Base-by-base conservation (phyloP, 352 stramenopile genomes). In the Phytopythium kandeliae region DNA sequence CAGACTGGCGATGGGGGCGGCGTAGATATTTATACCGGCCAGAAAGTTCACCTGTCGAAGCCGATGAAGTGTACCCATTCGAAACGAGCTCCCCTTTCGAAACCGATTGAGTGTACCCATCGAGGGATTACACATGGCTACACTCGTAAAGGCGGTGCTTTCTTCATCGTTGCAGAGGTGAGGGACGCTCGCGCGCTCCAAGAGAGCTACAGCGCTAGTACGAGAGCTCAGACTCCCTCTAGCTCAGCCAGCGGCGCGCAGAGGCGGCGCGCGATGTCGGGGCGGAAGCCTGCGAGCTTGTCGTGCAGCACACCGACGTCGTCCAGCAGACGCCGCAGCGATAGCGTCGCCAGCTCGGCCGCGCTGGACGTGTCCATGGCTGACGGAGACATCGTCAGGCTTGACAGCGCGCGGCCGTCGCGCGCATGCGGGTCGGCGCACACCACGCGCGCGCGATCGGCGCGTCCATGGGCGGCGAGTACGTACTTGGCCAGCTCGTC, bases 401-500 rank as follows among this genome's bases (percentile, higher is more conserved):
- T 51, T 16, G 45, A 51, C 19, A 38, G 22, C n/a, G 45, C 45
- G 6, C 45, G 45, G 19, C 45, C 30, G n/a, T 40, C 45, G 16
- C 45, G 45, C 7, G 57, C 53, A 41, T 84, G 76, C 2, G 76
- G 73, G 13, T 87, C 71, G 3, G 69, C 73, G 40, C 76, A 87
- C 52, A 72, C 36, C 44, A 85, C 67, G 48, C 72, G 63, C 17
- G 60, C 58, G 7, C 62, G 19, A 28, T 57, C 55, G 25, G 57
- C 36, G 40, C 63, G 65, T 0, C 51, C 57, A 38, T 77, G 61
- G 16, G 60, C 64, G 9, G 71, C 61, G 21, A 79, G 65, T 33
- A 85, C 77, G 52, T 85, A 88, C 55, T 86, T 88, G 54, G 65
- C 59, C 41, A 88, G 51, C 43, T 86, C 72, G 15, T 52, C 68